Evolutionary conservation across 768 basidiomycete species (phyloP).

Genomic region (Cystobasidium tubakii): DNA sequence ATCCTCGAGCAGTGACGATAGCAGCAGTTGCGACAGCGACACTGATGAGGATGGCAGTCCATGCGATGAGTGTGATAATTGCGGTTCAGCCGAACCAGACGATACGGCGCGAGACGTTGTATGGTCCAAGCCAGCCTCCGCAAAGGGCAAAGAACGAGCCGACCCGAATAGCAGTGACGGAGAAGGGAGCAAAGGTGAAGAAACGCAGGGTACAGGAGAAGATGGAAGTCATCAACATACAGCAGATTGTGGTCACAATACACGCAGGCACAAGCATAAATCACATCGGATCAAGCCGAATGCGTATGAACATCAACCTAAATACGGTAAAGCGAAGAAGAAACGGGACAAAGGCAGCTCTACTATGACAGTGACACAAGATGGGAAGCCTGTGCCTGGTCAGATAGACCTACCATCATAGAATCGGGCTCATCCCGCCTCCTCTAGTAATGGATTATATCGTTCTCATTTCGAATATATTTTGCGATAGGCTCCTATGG

Average conservation of each 20-base stretch:
- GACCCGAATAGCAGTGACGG: neutral
- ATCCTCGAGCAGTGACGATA: neutral
- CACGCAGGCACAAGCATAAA: neutral
- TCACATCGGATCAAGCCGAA: neutral
- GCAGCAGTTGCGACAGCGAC: slow-evolving; percentile 4
- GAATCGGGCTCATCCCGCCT: neutral
- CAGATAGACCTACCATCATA: neutral
- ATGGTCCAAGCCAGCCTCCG: neutral
- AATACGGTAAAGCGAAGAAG: slow-evolving; percentile 29
- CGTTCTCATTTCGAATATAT: no score
- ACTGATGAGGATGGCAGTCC: neutral
- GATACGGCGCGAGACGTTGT: neutral
- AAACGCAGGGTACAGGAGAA: neutral
- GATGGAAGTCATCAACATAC: neutral
- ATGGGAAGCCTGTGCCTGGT: neutral
- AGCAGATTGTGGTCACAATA: neutral
- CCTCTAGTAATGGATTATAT: no score
- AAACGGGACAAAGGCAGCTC: neutral
- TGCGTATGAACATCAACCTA: slow-evolving; percentile 32
- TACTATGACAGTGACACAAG: slow-evolving; percentile 16
- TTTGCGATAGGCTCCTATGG: no score
- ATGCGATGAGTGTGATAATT: neutral
- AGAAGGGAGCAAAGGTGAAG: neutral
- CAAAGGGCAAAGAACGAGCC: neutral
- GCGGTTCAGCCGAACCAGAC: neutral